A percentile compares a stretch with the other conserved stretches of the same genome.
These are phyloP conservation scores for Coniochaeta ligniaria DNA, from an alignment of 2,329 filamentous ascomycete genomes.

Conservation along the genomic window DNA sequence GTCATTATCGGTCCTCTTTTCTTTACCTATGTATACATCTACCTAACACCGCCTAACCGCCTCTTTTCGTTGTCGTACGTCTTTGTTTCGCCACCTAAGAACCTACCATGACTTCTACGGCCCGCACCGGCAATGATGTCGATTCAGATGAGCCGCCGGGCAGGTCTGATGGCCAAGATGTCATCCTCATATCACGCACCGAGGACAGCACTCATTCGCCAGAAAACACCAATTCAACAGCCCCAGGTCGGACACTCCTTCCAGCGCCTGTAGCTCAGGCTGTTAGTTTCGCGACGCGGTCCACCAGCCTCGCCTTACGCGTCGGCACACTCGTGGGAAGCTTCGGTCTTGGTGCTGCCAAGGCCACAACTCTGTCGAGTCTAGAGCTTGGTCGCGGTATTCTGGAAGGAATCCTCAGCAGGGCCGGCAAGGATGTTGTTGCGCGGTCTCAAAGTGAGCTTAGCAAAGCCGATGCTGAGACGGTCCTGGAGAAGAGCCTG, in stretches of 20 bases:
- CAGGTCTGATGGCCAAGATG: background rate
- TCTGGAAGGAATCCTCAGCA: constrained; percentile 45
- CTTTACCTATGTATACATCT: background rate
- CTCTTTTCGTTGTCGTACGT: background rate
- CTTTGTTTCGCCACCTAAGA: background rate
- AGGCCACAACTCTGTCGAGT: constrained; percentile 48
- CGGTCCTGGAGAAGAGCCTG: constrained; percentile 47
- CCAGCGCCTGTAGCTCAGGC: constrained; percentile 49
- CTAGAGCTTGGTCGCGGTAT: constrained; percentile 49
- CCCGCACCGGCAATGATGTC: background rate
- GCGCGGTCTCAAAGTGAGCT: constrained; percentile 36
- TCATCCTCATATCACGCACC: background rate
- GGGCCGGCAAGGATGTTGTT: constrained; percentile 43
- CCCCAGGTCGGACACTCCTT: constrained; percentile 29
- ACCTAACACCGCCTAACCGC: background rate
- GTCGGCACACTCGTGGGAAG: constrained; percentile 44
- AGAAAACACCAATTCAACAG: background rate
- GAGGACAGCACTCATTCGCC: background rate
- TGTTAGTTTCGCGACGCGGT: constrained; percentile 54
- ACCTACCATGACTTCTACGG: background rate
- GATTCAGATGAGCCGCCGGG: background rate
- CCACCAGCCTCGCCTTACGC: constrained; percentile 49
- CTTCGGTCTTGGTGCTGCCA: constrained; percentile 45
- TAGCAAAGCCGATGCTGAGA: constrained; percentile 45
- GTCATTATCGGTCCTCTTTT: background rate